Evolutionary conservation across 306 rosid genomes (phyloP), one percentile per base, ranked within the genome.

Genomic region (Urtica urens): DNA sequence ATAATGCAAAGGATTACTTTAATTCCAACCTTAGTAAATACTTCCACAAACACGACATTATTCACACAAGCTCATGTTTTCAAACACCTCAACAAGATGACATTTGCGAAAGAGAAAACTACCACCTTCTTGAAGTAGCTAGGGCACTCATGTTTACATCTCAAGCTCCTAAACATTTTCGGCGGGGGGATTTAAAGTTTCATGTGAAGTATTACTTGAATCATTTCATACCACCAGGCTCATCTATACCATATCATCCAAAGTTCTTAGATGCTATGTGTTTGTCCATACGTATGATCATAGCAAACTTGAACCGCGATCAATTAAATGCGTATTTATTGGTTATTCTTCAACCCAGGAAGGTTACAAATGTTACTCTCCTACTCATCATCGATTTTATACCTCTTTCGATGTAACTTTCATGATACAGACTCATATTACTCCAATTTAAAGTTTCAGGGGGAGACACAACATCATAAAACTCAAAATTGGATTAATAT

Each of bases 231-330:
- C 4, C 1, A 23, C 20, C 10, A 1, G 30, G 2, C n/a, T 25
- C 4, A 10, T 46, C 7, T 23, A 22, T 2, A 3, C 22, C 7
- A 41, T 19, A 9, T 20, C 46, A 16, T 11, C 7, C 4, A 41
- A 20, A 14, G 21, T 41, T 8, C 20, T 41, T 20, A 0, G 45
- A 0, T 46, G 14, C n/a, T 26, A 17, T 1, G 30, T 43, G 2
- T 58, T 58, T 58, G 28, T 40, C 4, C 49, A 58, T 19, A 2
- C 47, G 23, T 17, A 31, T 16, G 10, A 46, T 15, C 14, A 37
- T 3, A 10, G 30, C 15, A 58, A 58, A 35, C 22, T 46, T 5
- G 63, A 58, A 21, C 63, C 63, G 15, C 21, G 22, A 40, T 3
- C 59, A 3, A 7, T 24, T n/a, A 38, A 54, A 16, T 38, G 59